A percentile compares a stretch with the other conserved stretches of the same genome.
Evolutionary conservation across 1,284 basidiomycete species (phyloP).

Genomic region (Malassezia pachydermatis): DNA sequence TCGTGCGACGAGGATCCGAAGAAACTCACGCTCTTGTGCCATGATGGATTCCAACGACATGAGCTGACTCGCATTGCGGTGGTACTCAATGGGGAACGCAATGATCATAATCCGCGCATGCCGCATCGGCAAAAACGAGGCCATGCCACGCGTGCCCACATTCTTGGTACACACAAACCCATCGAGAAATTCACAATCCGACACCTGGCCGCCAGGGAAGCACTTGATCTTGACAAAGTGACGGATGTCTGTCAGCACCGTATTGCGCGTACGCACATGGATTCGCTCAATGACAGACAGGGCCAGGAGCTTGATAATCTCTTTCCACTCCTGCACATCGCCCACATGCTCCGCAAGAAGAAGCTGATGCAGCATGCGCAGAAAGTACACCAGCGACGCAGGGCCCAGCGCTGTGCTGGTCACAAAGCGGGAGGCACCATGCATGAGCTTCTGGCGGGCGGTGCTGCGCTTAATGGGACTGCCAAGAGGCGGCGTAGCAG

Average conservation of each 20-base stretch:
- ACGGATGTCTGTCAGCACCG: constrained; percentile 81
- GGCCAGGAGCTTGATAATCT: constrained; percentile 34
- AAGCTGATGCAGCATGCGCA: constrained; percentile 37
- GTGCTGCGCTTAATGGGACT: constrained; percentile 9
- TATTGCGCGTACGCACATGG: constrained; percentile 50
- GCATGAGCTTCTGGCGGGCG: constrained; percentile 17
- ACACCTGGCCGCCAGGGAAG: constrained; percentile 81
- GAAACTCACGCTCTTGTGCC: constrained; percentile 87
- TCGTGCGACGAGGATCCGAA: constrained; percentile 74
- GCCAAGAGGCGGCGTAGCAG: neutral
- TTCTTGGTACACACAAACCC: constrained; percentile 97
- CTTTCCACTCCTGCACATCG: constrained; percentile 31
- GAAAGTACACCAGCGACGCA: constrained; percentile 25
- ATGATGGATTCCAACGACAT: constrained; percentile 85
- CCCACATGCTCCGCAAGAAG: constrained; percentile 26
- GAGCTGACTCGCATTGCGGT: constrained; percentile 77
- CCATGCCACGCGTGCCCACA: constrained; percentile 75
- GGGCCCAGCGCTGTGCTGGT: constrained; percentile 17
- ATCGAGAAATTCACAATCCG: constrained; percentile 90
- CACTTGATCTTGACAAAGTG: constrained; percentile 98
- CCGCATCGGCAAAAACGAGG: constrained; percentile 53
- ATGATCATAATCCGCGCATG: constrained; percentile 90
- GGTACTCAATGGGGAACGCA: constrained; percentile 89
- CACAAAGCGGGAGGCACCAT: constrained; percentile 18
- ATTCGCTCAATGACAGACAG: constrained; percentile 37